Evolutionary conservation across 257 asterid species (phyloP), one percentile per base, ranked within the genome.

Genomic region (Eustoma russellianum): DNA sequence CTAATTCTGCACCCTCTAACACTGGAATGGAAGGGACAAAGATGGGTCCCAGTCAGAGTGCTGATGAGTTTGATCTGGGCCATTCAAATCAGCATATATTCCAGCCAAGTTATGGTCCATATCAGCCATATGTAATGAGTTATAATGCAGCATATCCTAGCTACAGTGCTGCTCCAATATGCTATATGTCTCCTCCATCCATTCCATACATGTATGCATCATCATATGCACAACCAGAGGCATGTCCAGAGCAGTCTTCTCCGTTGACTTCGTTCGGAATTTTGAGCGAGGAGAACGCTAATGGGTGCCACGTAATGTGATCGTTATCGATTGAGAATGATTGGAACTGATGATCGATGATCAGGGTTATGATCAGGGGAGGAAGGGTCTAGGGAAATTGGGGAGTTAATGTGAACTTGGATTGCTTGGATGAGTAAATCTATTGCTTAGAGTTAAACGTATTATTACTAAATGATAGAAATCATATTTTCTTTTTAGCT

Each of bases 271-370:
- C 87, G n/a, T 77, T 87, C 60, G 89, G 72, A 68, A 55, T 81
- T 55, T 53, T 87, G 78, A 87, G 96, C 18, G 94, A 87, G 45
- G 96, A 83, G 76, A 74, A 87, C 57, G 94, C 96, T 1, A 78
- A 86, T 72, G 86, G 77, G 47, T 86, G 96, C 64, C 17, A 10
- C 55, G 47, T 86, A 48, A 74, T 86, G 83, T 83, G 82, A 85
- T 61, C 11, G 18, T 35, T 2, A 10, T 59, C 14, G 19, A 19
- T 6, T 57, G 50, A 45, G 41, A 17, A 17, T 12, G 17, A 33
- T 6, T 53, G n/a, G 34, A 2, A 17, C 9, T 15, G 19, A 38
- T 38, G 43, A 4, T 11, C 7, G 12, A 13, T 19, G 34, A 44
- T 33, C 62, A 49, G 45, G 50, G 48, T 48, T 13, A 48, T 48